Evolutionary conservation across 108 stramenopile genomes (phyloP), one percentile per base, ranked within the genome.

Genomic region (Pelagomonas calceolata): DNA sequence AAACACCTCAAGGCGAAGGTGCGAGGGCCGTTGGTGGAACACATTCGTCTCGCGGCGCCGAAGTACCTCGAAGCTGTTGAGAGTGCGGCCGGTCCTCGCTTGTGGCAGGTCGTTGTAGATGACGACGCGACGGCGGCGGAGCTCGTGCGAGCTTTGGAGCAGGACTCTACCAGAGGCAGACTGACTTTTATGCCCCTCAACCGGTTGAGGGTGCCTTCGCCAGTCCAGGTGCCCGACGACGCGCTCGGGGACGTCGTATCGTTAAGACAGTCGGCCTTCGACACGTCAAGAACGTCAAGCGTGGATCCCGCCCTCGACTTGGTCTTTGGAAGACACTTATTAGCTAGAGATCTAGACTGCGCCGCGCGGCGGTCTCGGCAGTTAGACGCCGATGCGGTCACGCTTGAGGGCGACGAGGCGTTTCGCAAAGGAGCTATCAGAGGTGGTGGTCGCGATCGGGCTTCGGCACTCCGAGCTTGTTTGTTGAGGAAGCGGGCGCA

Each of bases 71-170:
- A 90, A 26, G 94, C 94, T 26, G 92, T 97, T 3, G 97, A 98
- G 76, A 89, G 91, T 17, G 92, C 96, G 17, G 94, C 93, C 12
- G 93, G 95, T 43, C 95, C 92, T 84, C 76, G 81, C 63, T 85
- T 99, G 30, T 98, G 95, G 82, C 93, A 99, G 79, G 92, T 97
- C 46, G 90, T 99, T 73, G 98, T 99, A 31, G 96, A 99, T 78
- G 93, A 84, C 3, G 98, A 98, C 70, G 92, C 86, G 34, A 97
- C 96, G 9, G 96, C 98, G 4, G 93, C 95, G 12, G 73, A 78
- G 34, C 76, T 97, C 65, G 94, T 99, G 90, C 75, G 77, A 67
- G 83, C 87, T 16, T 80, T 99, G 66, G 95, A 97, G 76, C 70
- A 78, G 36, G 81, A 84, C 37, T 89, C 87, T 68, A 64, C 12